phyloP scores from a whole-genome alignment of 83 land plant species.

The Diphasiastrum complanatum region DNA sequence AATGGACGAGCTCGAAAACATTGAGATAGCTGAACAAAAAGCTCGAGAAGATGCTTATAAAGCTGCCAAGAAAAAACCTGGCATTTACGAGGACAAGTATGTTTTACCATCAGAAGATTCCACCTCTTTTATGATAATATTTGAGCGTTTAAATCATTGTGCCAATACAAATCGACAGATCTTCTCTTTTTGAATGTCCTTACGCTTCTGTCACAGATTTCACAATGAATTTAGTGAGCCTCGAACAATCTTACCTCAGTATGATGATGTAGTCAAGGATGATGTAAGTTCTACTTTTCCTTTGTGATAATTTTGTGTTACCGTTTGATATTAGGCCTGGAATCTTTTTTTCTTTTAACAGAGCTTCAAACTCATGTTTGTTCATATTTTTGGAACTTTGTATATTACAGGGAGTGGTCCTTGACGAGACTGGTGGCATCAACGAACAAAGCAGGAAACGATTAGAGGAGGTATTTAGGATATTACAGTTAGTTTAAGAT shows the following conservation, averaged over 20 bases:
- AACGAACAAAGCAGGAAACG: conserved; percentile 74
- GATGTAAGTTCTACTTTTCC: conserved; percentile 45
- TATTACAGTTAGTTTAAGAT: no score
- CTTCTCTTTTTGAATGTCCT: not conserved
- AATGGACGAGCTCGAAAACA: conserved; percentile 87
- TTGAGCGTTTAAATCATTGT: no score
- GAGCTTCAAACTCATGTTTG: not conserved
- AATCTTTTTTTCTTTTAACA: not conserved
- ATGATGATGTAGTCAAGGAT: conserved; percentile 79
- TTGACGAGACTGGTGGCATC: conserved; percentile 81
- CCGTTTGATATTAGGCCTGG: no score
- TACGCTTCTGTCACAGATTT: conserved; percentile 42
- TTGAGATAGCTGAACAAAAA: conserved; percentile 87
- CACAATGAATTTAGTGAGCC: conserved; percentile 53
- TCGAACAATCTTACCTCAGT: conserved; percentile 75
- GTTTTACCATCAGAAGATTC: conserved; percentile 9
- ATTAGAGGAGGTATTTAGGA: conserved; percentile 86
- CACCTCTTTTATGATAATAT: not conserved
- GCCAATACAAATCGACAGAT: not conserved
- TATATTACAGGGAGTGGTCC: conserved; percentile 66
- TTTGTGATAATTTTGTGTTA: conserved; percentile 1
- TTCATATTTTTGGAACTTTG: not conserved
- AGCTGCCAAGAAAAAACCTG: conserved; percentile 88
- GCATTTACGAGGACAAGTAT: conserved; percentile 87
- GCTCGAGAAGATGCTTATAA: conserved; percentile 84